Conservation (phyloP, 2,329 filamentous ascomycete species). For the Daldinia sp. region DNA sequence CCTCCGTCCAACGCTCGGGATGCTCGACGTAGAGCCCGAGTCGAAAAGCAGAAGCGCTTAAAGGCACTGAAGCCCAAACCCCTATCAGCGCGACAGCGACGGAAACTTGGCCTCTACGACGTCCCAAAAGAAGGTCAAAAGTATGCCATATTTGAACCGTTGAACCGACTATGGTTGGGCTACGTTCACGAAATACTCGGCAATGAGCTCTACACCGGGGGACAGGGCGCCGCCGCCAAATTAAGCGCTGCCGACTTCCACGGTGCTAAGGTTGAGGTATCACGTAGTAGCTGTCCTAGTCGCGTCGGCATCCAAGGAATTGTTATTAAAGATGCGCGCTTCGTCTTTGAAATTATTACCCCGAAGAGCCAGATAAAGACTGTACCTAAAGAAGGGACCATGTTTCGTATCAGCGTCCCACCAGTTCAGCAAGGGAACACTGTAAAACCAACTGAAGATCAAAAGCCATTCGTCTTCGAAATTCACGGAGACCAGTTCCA, state of each 20-base stretch:
- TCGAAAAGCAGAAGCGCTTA: conserved; percentile 58
- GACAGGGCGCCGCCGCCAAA: conserved; percentile 74
- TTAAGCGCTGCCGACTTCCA: conserved; percentile 90
- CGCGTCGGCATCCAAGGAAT: conserved; percentile 88
- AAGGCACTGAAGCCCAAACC: conserved; percentile 70
- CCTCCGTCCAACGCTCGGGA: conserved; percentile 69
- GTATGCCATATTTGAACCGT: conserved; percentile 80
- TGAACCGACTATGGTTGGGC: conserved; percentile 83
- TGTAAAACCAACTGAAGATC: conserved; percentile 19
- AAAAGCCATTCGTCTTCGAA: conserved; percentile 76
- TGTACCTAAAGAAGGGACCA: conserved; percentile 89
- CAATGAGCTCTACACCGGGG: conserved; percentile 67
- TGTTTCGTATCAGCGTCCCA: conserved; percentile 82
- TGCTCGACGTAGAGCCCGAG: conserved; percentile 57
- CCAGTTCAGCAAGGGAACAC: conserved; percentile 1
- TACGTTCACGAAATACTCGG: conserved; percentile 89
- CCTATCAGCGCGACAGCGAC: conserved; percentile 83
- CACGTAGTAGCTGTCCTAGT: conserved; percentile 82
- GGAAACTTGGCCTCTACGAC: conserved; percentile 77
- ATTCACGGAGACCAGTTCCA: conserved; percentile 89
- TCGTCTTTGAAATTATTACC: conserved; percentile 87
- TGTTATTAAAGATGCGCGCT: conserved; percentile 88
- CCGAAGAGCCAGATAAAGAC: conserved; percentile 76
- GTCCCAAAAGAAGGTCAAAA: conserved; percentile 76
- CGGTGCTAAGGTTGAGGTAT: conserved; percentile 85